Percentiles rank a stretch among this genome's conserved stretches.
Evolutionary conservation across 2,329 filamentous ascomycete species (phyloP).

Genomic region (Colletotrichum camelliae): DNA sequence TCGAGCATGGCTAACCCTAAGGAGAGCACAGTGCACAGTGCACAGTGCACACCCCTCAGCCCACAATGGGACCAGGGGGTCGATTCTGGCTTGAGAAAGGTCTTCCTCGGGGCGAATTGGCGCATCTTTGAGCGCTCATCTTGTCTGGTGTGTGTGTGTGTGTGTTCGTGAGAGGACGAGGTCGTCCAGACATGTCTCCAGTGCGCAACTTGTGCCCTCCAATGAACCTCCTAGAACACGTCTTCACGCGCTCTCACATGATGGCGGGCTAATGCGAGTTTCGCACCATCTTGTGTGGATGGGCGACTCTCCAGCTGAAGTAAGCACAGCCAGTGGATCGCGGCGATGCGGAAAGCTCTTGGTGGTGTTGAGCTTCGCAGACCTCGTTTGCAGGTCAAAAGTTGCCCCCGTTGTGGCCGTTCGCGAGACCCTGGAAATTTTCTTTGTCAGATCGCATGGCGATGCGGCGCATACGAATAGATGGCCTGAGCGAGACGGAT

Average conservation of each 20-base stretch:
- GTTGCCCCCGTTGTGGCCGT: background rate
- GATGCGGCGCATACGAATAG: constrained; percentile 8
- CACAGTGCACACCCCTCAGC: constrained; percentile 1
- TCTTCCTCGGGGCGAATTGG: background rate
- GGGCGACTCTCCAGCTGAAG: constrained; percentile 11
- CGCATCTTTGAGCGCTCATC: background rate
- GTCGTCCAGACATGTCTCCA: background rate
- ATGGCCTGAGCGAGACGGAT: constrained; percentile 18
- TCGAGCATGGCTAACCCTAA: constrained; percentile 7
- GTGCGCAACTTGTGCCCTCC: background rate
- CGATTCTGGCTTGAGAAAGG: background rate
- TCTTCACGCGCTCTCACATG: constrained; percentile 22
- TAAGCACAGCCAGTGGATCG: constrained; percentile 2
- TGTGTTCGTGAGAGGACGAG: background rate
- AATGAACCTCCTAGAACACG: constrained; percentile 1
- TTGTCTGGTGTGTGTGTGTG: background rate
- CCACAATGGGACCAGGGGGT: background rate
- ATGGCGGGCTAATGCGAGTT: constrained; percentile 21
- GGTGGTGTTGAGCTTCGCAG: background rate
- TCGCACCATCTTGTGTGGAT: constrained; percentile 9
- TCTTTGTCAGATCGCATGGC: constrained; percentile 14
- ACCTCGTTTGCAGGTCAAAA: background rate
- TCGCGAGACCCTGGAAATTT: background rate
- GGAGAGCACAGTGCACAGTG: constrained; percentile 18
- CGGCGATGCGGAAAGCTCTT: background rate